These are phyloP conservation scores for Penicillium glabrum DNA, from an alignment of 2,329 filamentous ascomycete species.

Conservation along the genomic window DNA sequence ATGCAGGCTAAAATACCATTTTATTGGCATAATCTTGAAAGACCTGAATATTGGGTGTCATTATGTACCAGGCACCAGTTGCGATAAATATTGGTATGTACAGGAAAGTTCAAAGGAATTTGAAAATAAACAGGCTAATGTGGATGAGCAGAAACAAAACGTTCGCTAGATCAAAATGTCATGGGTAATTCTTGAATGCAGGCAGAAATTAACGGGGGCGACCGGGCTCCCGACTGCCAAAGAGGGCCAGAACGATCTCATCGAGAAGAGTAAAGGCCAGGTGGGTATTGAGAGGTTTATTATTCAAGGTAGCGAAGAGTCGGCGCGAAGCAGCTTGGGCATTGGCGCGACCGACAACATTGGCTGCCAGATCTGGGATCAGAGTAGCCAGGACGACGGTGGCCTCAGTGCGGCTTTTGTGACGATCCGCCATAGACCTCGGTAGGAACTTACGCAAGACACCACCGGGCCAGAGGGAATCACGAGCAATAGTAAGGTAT, in stretches of 20 bases:
- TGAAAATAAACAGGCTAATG: neutral
- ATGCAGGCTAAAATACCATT: neutral
- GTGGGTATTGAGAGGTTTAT: slow-evolving; percentile 78
- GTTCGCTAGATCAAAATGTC: neutral
- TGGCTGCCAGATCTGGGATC: slow-evolving; percentile 85
- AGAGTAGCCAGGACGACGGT: slow-evolving; percentile 85
- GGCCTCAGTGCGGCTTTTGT: slow-evolving; percentile 80
- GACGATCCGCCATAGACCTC: slow-evolving; percentile 71
- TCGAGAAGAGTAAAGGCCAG: slow-evolving; percentile 70
- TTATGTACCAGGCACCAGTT: neutral
- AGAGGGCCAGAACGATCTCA: slow-evolving; percentile 66
- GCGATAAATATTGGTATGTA: neutral
- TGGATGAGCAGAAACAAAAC: neutral
- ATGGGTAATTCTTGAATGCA: neutral
- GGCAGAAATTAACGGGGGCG: slow-evolving; percentile 8
- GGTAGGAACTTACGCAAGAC: slow-evolving; percentile 49
- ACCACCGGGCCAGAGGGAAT: slow-evolving; percentile 72
- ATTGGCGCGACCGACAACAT: slow-evolving; percentile 89
- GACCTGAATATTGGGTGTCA: neutral
- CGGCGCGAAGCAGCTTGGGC: slow-evolving; percentile 86
- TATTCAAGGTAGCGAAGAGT: slow-evolving; percentile 89
- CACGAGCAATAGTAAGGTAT: slow-evolving; percentile 72
- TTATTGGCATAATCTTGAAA: neutral
- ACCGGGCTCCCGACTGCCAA: slow-evolving; percentile 41
- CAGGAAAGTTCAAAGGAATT: neutral